phyloP scores from a whole-genome alignment of 2,329 filamentous ascomycete species.

The Pezizomycotina sp. region DNA sequence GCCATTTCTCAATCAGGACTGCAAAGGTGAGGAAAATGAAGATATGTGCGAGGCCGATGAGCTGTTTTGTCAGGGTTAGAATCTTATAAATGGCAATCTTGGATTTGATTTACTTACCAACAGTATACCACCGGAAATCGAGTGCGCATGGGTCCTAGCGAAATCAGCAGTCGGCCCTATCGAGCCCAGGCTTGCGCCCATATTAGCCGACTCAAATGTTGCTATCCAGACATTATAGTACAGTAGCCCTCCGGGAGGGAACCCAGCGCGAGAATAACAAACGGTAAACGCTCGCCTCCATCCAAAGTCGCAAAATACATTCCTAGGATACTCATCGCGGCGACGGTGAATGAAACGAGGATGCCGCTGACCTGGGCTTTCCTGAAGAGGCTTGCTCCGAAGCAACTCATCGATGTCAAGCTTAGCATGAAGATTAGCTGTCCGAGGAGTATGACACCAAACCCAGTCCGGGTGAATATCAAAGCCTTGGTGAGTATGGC shows the following conservation, averaged over 20 bases:
- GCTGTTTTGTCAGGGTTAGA: conserved; percentile 65
- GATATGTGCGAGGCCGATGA: conserved; percentile 66
- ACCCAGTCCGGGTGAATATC: conserved; percentile 48
- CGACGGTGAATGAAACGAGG: conserved; percentile 44
- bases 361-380: conserved; percentile 79
- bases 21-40: conserved; percentile 61
- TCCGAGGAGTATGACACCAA: conserved; percentile 52
- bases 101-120: conserved; percentile 53
- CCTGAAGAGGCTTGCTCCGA: conserved; percentile 69
- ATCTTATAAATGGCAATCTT: conserved; percentile 51
- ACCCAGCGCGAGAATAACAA: not conserved
- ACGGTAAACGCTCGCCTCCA: not conserved
- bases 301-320: not conserved
- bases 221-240: too few species aligned
- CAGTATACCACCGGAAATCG: conserved; percentile 59
- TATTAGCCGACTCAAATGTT: too few species aligned
- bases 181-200: too few species aligned
- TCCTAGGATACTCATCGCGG: conserved; percentile 45
- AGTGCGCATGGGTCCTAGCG: conserved; percentile 78
- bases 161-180: conserved; percentile 56
- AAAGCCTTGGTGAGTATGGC: conserved; percentile 46
- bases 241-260: too few species aligned
- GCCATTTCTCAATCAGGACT: conserved; percentile 51
- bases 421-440: conserved; percentile 62
- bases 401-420: conserved; percentile 61